These are phyloP conservation scores for Pulveroboletus frians DNA, from an alignment of 768 basidiomycete species.

Conservation along the genomic window DNA sequence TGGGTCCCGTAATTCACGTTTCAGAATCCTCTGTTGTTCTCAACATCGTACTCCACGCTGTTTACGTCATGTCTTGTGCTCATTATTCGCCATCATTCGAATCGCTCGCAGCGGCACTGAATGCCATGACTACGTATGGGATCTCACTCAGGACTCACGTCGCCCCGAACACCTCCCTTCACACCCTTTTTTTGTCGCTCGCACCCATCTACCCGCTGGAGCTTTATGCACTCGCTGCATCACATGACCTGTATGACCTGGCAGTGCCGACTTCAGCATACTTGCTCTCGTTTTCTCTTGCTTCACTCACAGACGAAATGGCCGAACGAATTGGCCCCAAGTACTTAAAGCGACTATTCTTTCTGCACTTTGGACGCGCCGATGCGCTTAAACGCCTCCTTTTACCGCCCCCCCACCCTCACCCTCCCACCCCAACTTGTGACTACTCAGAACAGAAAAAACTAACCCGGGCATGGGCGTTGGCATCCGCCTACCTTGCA, in stretches of 20 bases:
- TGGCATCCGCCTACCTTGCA: conserved; percentile 76
- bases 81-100: conserved; percentile 70
- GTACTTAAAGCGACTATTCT: conserved; percentile 78
- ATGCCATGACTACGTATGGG: conserved; percentile 56
- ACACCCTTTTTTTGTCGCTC: conserved; percentile 55
- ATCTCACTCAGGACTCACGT: conserved; percentile 45
- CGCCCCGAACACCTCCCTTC: conserved; percentile 50
- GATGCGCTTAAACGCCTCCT: conserved; percentile 80
- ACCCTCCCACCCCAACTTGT: conserved; percentile 63
- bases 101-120: conserved; percentile 51
- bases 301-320: conserved; percentile 64
- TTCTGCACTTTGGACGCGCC: conserved; percentile 75
- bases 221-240: conserved; percentile 66
- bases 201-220: conserved; percentile 67
- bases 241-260: conserved; percentile 62
- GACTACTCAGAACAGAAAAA: conserved; percentile 76
- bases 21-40: conserved; percentile 57
- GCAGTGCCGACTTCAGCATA: conserved; percentile 73
- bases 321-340: conserved; percentile 65
- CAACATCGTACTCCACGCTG: conserved; percentile 67
- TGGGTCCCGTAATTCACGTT: conserved; percentile 53
- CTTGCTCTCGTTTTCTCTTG: conserved; percentile 65
- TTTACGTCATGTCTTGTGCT: conserved; percentile 68
- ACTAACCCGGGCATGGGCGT: conserved; percentile 73
- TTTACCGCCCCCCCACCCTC: conserved; percentile 68